Base-by-base conservation (phyloP, 345 rosid species). In the Toxicodendron radicans region DNA sequence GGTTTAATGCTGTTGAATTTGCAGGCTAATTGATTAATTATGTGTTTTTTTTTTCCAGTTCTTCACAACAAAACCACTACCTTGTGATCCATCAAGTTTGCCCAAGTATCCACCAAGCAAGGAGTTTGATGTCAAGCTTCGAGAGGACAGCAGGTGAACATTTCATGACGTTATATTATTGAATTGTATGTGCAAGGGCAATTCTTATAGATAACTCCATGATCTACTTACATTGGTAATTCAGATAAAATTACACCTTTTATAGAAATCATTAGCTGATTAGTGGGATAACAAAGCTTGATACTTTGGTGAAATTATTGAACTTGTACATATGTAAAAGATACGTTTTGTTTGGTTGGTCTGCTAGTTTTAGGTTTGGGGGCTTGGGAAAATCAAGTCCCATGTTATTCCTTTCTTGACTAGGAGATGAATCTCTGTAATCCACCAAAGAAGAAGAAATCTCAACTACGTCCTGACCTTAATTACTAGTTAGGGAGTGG, bases 91-190 rank as follows among this genome's bases (percentile, higher is more conserved):
- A 27, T 85, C 86, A 56, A 78, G 81, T 75, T 79, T 87, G 83
- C 89, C 91, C 13, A 85, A 80, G 75, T 79, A 87, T 72, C 89
- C 86, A 20, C 84, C 87, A 16, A 83, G 83, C 79, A 87, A 83
- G 79, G 91, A 87, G 73, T 82, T 83, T 30, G 89, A 83, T 72
- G 82, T 72, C 58, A 87, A 84, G 66, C 70, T 80, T 56, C 82
- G 80, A 58, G 75, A 85, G 35, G 86, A 79, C 58, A 79, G 76
- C 82, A 85, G 87, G 91, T 85, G 51, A 75, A 35, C 41, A 59
- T 35, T 75, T 59, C 43, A 45, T 27, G 53, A 48, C 23, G 16
- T 64, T 35, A 5, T 12, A 23, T 4, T 54, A n/a, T 58, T 35
- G 11, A 70, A 38, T 16, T 7, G 57, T 48, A 17, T 56, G 7